Base-by-base conservation (phyloP, 305 asterid genomes). In the Solanum chacoense region DNA sequence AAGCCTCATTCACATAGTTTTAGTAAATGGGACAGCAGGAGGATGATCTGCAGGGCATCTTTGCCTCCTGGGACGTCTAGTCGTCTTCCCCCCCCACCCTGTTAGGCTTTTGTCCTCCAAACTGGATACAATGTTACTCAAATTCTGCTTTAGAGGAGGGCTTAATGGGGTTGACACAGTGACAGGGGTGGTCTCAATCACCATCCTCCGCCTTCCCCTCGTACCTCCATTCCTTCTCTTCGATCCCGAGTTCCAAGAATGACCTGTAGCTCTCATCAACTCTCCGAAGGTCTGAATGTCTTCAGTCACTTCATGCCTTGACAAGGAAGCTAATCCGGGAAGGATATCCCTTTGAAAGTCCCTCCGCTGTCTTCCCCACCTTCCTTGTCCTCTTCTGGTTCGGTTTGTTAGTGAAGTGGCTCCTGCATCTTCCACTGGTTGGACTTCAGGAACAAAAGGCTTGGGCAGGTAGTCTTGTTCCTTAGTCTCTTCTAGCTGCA, bases 21-120 rank as follows among this genome's bases (percentile, higher is more conserved):
- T 90, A 90, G 80, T 91, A 90, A 59, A 93, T 93, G 38, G 95
- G 55, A 93, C 93, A 32, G 96, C 85, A 87, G 94, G 91, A 92
- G 92, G 84, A 92, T 93, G 95, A 89, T 98, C 96, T 75, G 94
- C 90, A 77, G 96, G 94, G 91, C 97, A 97, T 85, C 99, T 91
- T 86, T 96, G 98, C 86, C 99, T 88, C 24, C 99, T 92, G 28
- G 99, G 98, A 72, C 99, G 97, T 75, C 99, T 93, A 55, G 96
- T 92, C 31, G 98, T 97, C 94, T 97, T 97, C 50, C 99, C 99
- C 98, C 99, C 99, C 98, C 99, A 97, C 38, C 98, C 97, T 3
- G 96, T 95, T 81, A 96, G 91, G 90, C 97, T 96, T 87, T 93
- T 90, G 24, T 96, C 98, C 92, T 95, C 98, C 94, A 95, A 90